Evolutionary conservation across 768 basidiomycete species (phyloP).

Genomic region (Paxillus involutus): DNA sequence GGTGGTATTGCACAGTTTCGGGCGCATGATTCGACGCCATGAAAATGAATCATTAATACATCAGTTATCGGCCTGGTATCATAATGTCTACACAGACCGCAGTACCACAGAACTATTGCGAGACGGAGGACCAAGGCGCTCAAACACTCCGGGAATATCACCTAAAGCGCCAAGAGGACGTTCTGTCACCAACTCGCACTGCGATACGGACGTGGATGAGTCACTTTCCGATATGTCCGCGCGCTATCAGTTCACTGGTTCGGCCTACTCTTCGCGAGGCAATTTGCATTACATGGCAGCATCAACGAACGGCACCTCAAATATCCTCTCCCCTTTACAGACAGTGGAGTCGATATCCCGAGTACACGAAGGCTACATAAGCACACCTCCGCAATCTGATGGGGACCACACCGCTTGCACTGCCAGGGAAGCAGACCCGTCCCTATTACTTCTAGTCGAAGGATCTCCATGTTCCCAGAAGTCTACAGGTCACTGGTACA

Average conservation of each 20-base stretch:
- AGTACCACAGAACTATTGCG: conserved; percentile 4
- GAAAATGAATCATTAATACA: conserved; percentile 57
- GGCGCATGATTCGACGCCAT: conserved; percentile 58
- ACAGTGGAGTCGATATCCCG: conserved; percentile 6
- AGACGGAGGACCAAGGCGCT: conserved; percentile 1
- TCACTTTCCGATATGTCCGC: conserved; percentile 3
- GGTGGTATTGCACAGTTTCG: conserved; percentile 58
- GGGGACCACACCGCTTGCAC: neutral
- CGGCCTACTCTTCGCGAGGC: conserved; percentile 2
- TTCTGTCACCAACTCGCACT: neutral
- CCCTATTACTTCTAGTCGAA: neutral
- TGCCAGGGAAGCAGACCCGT: conserved; percentile 5
- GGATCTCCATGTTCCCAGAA: neutral
- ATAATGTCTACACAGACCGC: conserved; percentile 30
- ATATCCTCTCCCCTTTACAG: conserved; percentile 8
- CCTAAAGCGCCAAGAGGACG: conserved; percentile 1
- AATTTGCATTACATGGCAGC: conserved; percentile 10
- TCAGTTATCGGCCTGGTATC: conserved; percentile 44
- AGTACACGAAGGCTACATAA: neutral
- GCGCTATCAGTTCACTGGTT: conserved; percentile 10
- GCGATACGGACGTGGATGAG: neutral
- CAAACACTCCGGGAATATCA: neutral
- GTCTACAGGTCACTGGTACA: conserved; percentile 5
- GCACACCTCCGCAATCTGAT: neutral
- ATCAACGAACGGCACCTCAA: conserved; percentile 17